Evolutionary conservation across 768 basidiomycete genomes (phyloP).

Genomic region (Boletus reticulatus): DNA sequence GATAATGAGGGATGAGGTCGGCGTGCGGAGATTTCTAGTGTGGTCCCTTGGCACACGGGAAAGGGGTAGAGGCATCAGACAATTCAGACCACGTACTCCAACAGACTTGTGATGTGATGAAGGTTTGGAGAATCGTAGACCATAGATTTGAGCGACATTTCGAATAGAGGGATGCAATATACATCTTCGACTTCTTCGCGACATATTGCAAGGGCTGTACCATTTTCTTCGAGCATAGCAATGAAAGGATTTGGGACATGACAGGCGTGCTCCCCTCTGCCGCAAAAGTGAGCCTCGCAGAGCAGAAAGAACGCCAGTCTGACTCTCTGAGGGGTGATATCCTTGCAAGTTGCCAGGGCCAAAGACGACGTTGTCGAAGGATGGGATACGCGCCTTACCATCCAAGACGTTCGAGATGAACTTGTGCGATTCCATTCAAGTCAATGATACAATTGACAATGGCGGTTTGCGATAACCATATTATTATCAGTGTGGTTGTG

Average conservation of each 20-base stretch:
- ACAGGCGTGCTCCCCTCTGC: too few relatives aligned
- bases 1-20: conserved; percentile 56
- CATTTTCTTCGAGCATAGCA: too few relatives aligned
- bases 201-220: conserved; percentile 48
- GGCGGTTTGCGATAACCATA: not conserved
- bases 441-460: too few relatives aligned
- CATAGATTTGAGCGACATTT: conserved; percentile 36
- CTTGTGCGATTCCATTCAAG: too few relatives aligned
- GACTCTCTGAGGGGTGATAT: too few relatives aligned
- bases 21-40: conserved; percentile 26
- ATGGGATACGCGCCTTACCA: conserved; percentile 41
- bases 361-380: conserved; percentile 43
- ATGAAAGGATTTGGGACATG: too few relatives aligned
- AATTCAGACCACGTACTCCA: conserved; percentile 20
- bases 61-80: not conserved
- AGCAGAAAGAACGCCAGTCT: too few relatives aligned
- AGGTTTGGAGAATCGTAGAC: conserved; percentile 36
- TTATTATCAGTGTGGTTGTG: too few relatives aligned
- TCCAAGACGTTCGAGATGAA: not conserved
- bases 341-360: conserved; percentile 18
- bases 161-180: conserved; percentile 45
- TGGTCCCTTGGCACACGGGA: not conserved
- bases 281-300: too few relatives aligned
- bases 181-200: conserved; percentile 50
- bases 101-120: conserved; percentile 27